Base-by-base conservation (phyloP, 2,329 filamentous ascomycete genomes). In the Venturia aucupariae region DNA sequence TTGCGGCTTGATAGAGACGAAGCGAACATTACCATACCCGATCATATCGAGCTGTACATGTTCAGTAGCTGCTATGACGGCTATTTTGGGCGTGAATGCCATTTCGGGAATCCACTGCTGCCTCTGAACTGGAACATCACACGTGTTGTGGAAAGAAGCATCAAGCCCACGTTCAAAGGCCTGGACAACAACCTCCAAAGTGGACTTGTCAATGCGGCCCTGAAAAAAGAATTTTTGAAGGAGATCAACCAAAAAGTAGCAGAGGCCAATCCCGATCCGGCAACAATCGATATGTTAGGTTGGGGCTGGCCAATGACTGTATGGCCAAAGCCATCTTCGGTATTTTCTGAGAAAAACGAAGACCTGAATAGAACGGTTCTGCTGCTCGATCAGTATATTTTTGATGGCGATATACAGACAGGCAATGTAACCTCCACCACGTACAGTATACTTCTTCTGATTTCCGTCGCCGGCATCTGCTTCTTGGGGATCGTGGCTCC, bases 121-220 rank as follows among this genome's bases (percentile, higher is more conserved):
- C 51, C 51, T 57, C 19, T 57, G 27, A 57, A 57, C 15, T 57
- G 51, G 51, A 57, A 57, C 51, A 57, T 57, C 15, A 57, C 51
- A 32, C 30, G 51, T 22, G 19, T 57, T 57, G 51, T 57, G 17
- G 51, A 57, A 35, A 57, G 8, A 19, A 35, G 30, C 17, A 57
- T 57, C 51, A 57, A 32, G 51, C 51, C 51, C 2, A 57, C 51
- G 8, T 35, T 57, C 27, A 22, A 57, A 7, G 51, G 51, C 27
- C 51, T 57, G 15, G 27, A 57, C 11, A 17, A 32, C 11, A 19
- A 2, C 4, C 15, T 57, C 51, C 19, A 57, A 35, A 35, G 17
- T 19, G 51, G 24, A 15, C 51, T 57, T 11, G 15, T 32, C 11
- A 35, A 22, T 15, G 51, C 51, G 19, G 24, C 51, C 27, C 30